Base-by-base conservation (phyloP, 2,329 filamentous ascomycete species). In the Aspergillus unguis region DNA sequence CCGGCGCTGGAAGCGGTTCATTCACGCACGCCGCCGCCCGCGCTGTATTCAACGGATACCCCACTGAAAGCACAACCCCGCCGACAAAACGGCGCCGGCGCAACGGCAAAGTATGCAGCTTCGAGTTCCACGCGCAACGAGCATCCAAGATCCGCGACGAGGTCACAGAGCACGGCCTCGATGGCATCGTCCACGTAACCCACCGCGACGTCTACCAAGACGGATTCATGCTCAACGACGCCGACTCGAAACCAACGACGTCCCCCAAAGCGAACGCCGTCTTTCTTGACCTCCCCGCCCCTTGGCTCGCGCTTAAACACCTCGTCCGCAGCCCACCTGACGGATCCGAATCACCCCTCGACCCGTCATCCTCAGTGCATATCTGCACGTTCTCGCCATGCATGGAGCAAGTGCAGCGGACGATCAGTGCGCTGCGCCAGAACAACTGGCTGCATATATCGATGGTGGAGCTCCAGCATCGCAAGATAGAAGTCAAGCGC, bases 381-480 rank as follows among this genome's bases (percentile, higher is more conserved):
- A 81, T 99, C 50, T 99, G 94, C 76, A 95, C 91, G 0, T 99
- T 99, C 74, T 95, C 88, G 1, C 94, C 94, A 0, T 99, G 94
- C 71, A 95, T 99, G 59, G 94, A 99, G 73, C 94, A 99, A 75
- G 92, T 95, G 25, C 90, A 88, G 48, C 84, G 85, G 51, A 97
- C 94, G 0, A 85, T 96, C 49, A 86, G 88, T 8, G 83, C 84
- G 9, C 80, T 99, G 71, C 86, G 92, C 49, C 82, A 85, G 35
- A 76, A 91, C 5, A 90, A 90, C 48, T 99, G 94, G 94, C 81
- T 91, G 7, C 87, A 92, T 53, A 95, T 97, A 58, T 85, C 89
- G 61, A 96, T 96, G 89, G 88, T 95, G 1, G 94, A 96, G 71
- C 83, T 99, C 8, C 78, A 84, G 8, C 86, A 96, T 63, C 85